A percentile compares a stretch with the other conserved stretches of the same genome.
phyloP scores from a whole-genome alignment of 179 eudicot genomes.

The Heliamphora pulchella region DNA sequence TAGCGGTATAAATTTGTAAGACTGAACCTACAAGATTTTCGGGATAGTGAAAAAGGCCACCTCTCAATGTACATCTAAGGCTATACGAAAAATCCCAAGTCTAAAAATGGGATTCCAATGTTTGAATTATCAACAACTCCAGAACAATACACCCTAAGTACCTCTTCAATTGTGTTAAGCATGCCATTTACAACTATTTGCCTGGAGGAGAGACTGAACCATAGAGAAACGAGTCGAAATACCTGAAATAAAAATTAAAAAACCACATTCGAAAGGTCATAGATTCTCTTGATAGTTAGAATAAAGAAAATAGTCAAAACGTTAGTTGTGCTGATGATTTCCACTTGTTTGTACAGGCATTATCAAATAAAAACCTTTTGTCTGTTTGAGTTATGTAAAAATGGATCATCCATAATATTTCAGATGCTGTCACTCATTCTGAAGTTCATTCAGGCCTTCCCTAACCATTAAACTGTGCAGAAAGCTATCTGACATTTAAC shows the following conservation, averaged over 20 bases:
- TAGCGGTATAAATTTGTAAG: slow-evolving; percentile 88
- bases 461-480: background rate
- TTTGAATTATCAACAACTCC: background rate
- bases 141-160: slow-evolving; percentile 21
- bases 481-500: background rate
- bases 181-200: slow-evolving; percentile 70
- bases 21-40: slow-evolving; percentile 62
- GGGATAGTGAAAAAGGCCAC: background rate
- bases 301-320: background rate
- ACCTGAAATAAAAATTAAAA: slow-evolving; percentile 54
- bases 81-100: background rate
- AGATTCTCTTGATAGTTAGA: background rate
- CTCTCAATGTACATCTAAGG: background rate
- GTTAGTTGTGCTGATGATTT: slow-evolving; percentile 6
- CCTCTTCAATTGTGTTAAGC: slow-evolving; percentile 78
- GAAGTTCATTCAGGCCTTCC: background rate
- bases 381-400: background rate
- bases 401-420: background rate
- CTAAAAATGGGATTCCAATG: background rate
- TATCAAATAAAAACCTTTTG: slow-evolving; percentile 1
- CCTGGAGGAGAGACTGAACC: slow-evolving; percentile 81
- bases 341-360: background rate
- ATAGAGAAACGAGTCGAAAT: slow-evolving; percentile 92
- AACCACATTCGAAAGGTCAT: slow-evolving; percentile 7
- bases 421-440: background rate